Conservation (phyloP, 2,329 filamentous ascomycete genomes). For the Sporothrix dimorphospora region DNA sequence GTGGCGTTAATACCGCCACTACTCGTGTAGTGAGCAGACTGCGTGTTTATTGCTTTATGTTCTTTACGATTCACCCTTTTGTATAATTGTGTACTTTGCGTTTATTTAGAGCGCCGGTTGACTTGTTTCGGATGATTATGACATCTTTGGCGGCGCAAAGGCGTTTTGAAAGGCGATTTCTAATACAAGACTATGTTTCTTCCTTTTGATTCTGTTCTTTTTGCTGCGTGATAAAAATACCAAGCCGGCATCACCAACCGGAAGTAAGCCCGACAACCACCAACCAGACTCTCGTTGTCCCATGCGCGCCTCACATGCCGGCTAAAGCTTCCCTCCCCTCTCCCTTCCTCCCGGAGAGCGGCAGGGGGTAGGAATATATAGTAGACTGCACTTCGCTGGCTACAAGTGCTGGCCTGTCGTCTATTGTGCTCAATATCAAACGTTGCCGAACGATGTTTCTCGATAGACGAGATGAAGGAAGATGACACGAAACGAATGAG, state of each 20-base stretch:
- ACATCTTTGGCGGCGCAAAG: conserved; percentile 16
- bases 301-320: neutral
- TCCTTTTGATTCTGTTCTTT: neutral
- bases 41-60: neutral
- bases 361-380: neutral
- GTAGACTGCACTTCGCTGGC: neutral
- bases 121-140: neutral
- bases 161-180: neutral
- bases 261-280: neutral
- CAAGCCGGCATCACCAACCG: conserved; percentile 4
- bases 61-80: neutral
- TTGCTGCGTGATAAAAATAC: neutral
- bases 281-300: neutral
- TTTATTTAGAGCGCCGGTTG: neutral
- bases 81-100: neutral
- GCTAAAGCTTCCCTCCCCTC: neutral
- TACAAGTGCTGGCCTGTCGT: neutral
- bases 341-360: neutral
- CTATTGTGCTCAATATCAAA: conserved; percentile 13
- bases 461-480: conserved; percentile 10
- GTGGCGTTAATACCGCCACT: neutral
- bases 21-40: neutral
- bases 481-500: neutral
- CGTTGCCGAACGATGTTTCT: neutral
- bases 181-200: neutral